phyloP scores from a whole-genome alignment of 805 yeast genomes.

The Sugiyamaella smithiae region DNA sequence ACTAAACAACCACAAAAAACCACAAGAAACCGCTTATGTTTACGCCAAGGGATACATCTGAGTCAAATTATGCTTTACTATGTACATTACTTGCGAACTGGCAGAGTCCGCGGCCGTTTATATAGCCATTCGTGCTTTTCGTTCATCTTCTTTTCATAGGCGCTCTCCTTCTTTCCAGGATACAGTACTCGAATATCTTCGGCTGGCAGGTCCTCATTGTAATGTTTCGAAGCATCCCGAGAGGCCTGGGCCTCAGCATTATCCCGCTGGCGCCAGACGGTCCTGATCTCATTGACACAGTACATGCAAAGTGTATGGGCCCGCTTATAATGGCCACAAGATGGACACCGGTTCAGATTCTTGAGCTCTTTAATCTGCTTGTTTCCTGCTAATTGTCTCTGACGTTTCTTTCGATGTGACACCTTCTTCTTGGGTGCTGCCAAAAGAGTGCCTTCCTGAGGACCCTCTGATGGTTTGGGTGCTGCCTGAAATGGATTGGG shows the following conservation, averaged over 20 bases:
- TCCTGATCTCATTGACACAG: constrained; percentile 79
- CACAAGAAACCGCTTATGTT: no score
- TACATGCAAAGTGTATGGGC: constrained; percentile 90
- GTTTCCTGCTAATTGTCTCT: constrained; percentile 73
- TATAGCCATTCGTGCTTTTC: constrained; percentile 55
- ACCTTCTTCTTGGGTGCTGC: constrained; percentile 96
- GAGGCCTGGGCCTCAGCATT: constrained; percentile 21
- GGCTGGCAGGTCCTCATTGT: constrained; percentile 43
- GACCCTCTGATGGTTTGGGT: constrained; percentile 10
- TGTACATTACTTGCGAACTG: constrained; percentile 33
- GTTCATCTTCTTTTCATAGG: constrained; percentile 43
- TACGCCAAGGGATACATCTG: no score
- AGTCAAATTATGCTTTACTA: no score
- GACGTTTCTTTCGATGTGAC: constrained; percentile 82
- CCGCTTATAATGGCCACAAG: constrained; percentile 90
- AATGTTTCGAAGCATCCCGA: constrained; percentile 25
- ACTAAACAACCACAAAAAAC: no score
- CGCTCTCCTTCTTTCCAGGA: constrained; percentile 63
- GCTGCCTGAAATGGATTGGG: constrained; percentile 5
- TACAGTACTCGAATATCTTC: constrained; percentile 64
- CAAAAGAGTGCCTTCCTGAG: constrained; percentile 65
- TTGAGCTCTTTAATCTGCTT: constrained; percentile 75
- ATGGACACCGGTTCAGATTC: constrained; percentile 85
- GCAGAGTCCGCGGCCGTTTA: constrained; percentile 54
- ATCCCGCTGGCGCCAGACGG: constrained; percentile 55